A percentile compares a stretch with the other conserved stretches of the same genome.
Conservation (phyloP, 2,329 filamentous ascomycete genomes). For the Cladosporium sp. region DNA sequence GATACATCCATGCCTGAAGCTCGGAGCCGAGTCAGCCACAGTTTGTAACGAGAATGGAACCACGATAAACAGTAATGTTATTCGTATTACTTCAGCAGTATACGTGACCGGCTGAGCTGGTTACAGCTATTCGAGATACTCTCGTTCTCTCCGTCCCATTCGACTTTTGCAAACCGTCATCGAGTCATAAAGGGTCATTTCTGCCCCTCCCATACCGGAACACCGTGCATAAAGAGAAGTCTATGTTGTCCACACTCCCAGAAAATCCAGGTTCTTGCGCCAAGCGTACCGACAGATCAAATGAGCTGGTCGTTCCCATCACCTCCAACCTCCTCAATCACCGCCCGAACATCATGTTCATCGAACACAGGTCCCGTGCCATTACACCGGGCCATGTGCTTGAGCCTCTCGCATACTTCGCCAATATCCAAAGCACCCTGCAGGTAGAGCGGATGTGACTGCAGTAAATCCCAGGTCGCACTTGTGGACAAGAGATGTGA, state of each 20-base stretch:
- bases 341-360: constrained; percentile 69
- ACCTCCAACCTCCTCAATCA: constrained; percentile 76
- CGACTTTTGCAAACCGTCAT: background rate
- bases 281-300: constrained; percentile 39
- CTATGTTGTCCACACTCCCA: background rate
- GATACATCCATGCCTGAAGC: background rate
- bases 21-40: background rate
- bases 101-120: background rate
- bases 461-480: constrained; percentile 88
- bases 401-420: constrained; percentile 76
- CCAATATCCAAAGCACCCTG: constrained; percentile 77
- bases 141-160: background rate
- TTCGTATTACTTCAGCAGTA: background rate
- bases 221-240: background rate
- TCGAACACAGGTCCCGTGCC: constrained; percentile 84
- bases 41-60: background rate
- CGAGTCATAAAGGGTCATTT: background rate
- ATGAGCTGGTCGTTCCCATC: constrained; percentile 77
- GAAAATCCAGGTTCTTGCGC: background rate
- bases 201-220: background rate
- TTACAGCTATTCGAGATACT: background rate
- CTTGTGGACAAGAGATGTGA: constrained; percentile 66
- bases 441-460: constrained; percentile 74
- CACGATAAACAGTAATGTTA: background rate
- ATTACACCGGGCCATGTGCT: constrained; percentile 74